Conservation (phyloP, 495 filamentous ascomycete species). For the Aspergillus panamensis region DNA sequence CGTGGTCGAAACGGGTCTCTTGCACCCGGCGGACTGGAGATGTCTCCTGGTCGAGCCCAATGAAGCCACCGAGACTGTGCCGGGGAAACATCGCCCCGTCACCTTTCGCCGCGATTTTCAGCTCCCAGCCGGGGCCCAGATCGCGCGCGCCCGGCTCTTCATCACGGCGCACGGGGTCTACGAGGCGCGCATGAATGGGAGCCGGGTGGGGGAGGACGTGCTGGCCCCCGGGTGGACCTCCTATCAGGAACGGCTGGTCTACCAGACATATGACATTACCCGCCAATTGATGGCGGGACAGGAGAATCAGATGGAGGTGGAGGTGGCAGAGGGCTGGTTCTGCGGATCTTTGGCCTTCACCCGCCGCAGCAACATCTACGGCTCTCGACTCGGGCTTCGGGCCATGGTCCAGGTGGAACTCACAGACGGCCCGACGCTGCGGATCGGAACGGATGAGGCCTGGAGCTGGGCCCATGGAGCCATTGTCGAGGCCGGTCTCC, state of each 20-base stretch:
- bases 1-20: slow-evolving; percentile 38
- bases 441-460: slow-evolving; percentile 27
- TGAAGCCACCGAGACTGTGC: slow-evolving; percentile 16
- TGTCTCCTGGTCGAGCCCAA: slow-evolving; percentile 27
- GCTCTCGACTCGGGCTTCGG: slow-evolving; percentile 42
- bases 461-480: slow-evolving; percentile 43
- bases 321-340: slow-evolving; percentile 57
- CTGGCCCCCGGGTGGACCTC: slow-evolving; percentile 53
- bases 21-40: slow-evolving; percentile 37
- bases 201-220: slow-evolving; percentile 40
- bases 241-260: slow-evolving; percentile 47
- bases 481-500: slow-evolving; percentile 45
- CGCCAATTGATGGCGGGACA: slow-evolving; percentile 26
- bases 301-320: slow-evolving; percentile 43
- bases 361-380: slow-evolving; percentile 35
- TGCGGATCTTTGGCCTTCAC: slow-evolving; percentile 45
- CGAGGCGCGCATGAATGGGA: slow-evolving; percentile 47
- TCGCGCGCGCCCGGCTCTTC: slow-evolving; percentile 39
- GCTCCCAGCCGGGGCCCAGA: slow-evolving; percentile 1
- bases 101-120: slow-evolving; percentile 26
- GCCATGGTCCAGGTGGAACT: slow-evolving; percentile 24
- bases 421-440: slow-evolving; percentile 19
- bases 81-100: slow-evolving; percentile 19
- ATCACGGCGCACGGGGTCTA: slow-evolving; percentile 51
- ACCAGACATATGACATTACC: slow-evolving; percentile 50